Evolutionary conservation across 768 basidiomycete genomes (phyloP).

Genomic region (Obba rivulosa): DNA sequence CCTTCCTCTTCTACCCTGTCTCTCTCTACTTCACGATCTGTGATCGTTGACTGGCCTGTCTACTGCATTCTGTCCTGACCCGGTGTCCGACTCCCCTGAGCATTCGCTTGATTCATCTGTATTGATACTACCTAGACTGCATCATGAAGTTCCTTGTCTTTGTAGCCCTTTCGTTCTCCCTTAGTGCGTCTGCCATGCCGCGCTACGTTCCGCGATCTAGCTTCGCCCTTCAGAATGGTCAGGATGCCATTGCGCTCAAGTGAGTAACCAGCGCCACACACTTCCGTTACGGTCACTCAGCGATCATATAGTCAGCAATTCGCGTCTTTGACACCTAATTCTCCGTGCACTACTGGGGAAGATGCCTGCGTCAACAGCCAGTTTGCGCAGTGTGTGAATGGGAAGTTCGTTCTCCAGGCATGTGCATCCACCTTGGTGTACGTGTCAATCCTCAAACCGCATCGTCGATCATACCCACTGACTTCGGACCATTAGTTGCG

Average conservation of each 20-base stretch:
- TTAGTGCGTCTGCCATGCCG: conserved; percentile 23
- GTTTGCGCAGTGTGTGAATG: conserved; percentile 54
- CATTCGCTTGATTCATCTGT: neutral
- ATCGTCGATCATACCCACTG: too few species aligned
- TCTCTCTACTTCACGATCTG: conserved; percentile 7
- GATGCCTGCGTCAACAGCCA: conserved; percentile 43
- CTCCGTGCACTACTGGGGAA: conserved; percentile 40
- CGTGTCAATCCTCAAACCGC: conserved; percentile 1
- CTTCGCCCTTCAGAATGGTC: conserved; percentile 22
- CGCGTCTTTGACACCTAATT: conserved; percentile 36
- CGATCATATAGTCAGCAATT: conserved; percentile 33
- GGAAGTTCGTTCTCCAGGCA: conserved; percentile 27
- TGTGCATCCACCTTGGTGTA: conserved; percentile 21
- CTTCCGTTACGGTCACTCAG: neutral
- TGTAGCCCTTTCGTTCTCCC: conserved; percentile 23
- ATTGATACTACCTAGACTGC: too few species aligned
- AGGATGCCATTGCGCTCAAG: conserved; percentile 26
- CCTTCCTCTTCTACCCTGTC: conserved; percentile 1
- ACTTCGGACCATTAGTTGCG: conserved; percentile 15
- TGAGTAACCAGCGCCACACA: conserved; percentile 8
- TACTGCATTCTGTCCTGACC: conserved; percentile 9
- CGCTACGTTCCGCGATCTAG: conserved; percentile 8
- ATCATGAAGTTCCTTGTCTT: conserved; percentile 36
- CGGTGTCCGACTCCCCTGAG: conserved; percentile 2
- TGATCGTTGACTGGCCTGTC: conserved; percentile 9